Percentiles rank a stretch among this genome's conserved stretches.
Evolutionary conservation across 805 yeast genomes (phyloP).

Genomic region (Priceomyces medius): DNA sequence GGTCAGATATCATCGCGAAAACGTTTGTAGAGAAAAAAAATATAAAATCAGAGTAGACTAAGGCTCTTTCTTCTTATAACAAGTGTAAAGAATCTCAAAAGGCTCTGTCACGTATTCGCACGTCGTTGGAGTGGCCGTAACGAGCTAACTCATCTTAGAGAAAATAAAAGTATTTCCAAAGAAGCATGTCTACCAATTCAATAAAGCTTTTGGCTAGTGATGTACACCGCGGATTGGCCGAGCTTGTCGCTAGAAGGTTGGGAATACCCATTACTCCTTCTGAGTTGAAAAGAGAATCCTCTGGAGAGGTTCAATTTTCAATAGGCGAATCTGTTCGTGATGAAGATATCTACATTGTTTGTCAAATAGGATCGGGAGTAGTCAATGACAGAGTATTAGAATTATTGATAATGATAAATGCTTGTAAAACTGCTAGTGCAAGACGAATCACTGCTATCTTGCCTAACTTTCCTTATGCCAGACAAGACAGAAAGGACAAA

Average conservation of each 20-base stretch:
- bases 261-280: conserved; percentile 68
- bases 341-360: conserved; percentile 75
- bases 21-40: not conserved
- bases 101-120: too few species aligned
- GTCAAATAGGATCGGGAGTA: conserved; percentile 77
- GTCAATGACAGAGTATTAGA: conserved; percentile 88
- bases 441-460: conserved; percentile 90
- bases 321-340: conserved; percentile 81
- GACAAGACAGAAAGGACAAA: conserved; percentile 96
- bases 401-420: conserved; percentile 83
- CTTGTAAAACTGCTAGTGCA: conserved; percentile 95
- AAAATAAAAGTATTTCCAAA: not conserved
- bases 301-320: conserved; percentile 71
- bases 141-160: not conserved
- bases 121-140: not conserved
- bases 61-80: too few species aligned
- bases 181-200: conserved; percentile 62
- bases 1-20: not conserved
- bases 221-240: conserved; percentile 83
- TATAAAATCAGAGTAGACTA: too few species aligned
- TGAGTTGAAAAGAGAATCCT: conserved; percentile 75
- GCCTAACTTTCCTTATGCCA: conserved; percentile 94
- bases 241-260: conserved; percentile 64
- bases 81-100: too few species aligned
- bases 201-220: conserved; percentile 59